Base-by-base conservation (phyloP, 441 rosid genomes). In the Gossypium gossypioides region DNA sequence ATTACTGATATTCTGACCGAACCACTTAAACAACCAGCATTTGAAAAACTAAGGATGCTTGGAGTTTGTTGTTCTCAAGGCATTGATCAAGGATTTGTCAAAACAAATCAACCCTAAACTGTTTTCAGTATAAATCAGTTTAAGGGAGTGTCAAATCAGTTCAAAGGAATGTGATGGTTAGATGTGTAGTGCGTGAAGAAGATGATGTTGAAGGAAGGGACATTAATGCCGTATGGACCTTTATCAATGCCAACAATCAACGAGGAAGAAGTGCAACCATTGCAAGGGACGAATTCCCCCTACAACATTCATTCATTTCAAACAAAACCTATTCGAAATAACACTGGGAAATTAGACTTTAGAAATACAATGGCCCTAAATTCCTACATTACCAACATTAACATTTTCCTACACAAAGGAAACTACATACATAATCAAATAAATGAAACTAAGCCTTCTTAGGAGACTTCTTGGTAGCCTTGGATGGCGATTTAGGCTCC, bases 401-500 rank as follows among this genome's bases (percentile, higher is more conserved):
- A 48, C 18, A 48, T 18, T 34, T 61, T 27, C 34, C 60, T 72
- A 61, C 48, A 48, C 58, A 60, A 4, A 12, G 15, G 5, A 46
- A 51, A 10, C 3, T 60, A 61, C 24, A 12, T 29, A 19, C 29
- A 18, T 0, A 37, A 32, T 3, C 1, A 48, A 19, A 16, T 1
- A 46, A n/a, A 13, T 18, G 52, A 48, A 48, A 29, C 68, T 74
- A 84, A 18, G 85, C 89, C 77, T 85, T 85, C 82, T 82, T 85
- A 4, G 83, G 86, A 12, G 89, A 82, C 76, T 84, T 87, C 85
- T 83, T 85, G 1, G 86, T 75, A 2, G 86, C 89, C 80, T 80
- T 86, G 16, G 83, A 64, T 8, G 88, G 86, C 1, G 90, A 85
- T 81, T 85, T 86, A n/a, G 88, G 78, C 72, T 86, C 87, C 42